A percentile compares a stretch with the other conserved stretches of the same genome.
These are phyloP conservation scores for Eucalyptus tenuipes DNA, from an alignment of 345 rosid species.

Conservation along the genomic window DNA sequence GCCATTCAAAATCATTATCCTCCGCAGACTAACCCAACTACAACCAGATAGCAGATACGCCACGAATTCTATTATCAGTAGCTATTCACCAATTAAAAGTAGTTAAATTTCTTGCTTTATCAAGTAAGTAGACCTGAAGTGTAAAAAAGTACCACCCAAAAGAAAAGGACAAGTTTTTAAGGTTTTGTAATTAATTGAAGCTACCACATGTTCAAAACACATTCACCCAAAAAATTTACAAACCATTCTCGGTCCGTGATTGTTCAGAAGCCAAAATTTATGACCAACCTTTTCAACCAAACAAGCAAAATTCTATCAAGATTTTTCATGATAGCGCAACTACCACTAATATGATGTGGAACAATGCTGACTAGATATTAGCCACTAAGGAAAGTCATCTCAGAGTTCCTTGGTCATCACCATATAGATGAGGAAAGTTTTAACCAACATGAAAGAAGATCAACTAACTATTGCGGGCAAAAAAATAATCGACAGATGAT, in stretches of 20 bases:
- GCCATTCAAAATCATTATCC: neutral
- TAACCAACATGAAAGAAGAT: neutral
- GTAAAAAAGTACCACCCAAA: neutral
- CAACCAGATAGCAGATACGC: neutral
- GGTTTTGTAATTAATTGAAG: neutral
- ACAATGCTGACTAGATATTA: neutral
- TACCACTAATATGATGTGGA: neutral
- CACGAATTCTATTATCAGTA: neutral
- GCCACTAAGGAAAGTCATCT: neutral
- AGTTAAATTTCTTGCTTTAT: slow-evolving; percentile 48
- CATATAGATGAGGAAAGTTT: neutral
- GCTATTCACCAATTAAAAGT: neutral
- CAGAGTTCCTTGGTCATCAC: neutral
- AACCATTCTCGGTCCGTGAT: neutral
- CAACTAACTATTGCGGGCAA: neutral
- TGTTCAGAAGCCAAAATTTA: neutral
- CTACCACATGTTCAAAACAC: neutral
- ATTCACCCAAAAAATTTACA: neutral
- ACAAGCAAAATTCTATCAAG: neutral
- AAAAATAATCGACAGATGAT: neutral
- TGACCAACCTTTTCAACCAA: neutral
- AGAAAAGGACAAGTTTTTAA: neutral
- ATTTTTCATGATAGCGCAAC: neutral
- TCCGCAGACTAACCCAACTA: neutral
- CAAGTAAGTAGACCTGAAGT: slow-evolving; percentile 78